Evolutionary conservation across 768 basidiomycete genomes (phyloP), one percentile per base, ranked within the genome.

Genomic region (Boletus insuetus): DNA sequence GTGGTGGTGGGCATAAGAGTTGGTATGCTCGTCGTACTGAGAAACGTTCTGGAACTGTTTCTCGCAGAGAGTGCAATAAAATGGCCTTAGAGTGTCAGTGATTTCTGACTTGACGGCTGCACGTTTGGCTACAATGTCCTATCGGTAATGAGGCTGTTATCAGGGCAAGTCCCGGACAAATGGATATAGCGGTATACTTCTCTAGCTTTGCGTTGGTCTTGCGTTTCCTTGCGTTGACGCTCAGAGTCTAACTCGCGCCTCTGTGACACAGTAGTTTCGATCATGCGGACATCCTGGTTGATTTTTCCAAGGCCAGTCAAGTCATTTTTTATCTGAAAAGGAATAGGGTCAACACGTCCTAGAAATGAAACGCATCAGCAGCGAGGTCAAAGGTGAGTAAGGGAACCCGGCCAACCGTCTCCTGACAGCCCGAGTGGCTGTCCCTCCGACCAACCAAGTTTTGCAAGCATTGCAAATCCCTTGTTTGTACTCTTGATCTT

Each of bases 11-110:
- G 89, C 88, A 60, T 91, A 92, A 8, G 91, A 91, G 64, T 92
- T 93, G 51, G 88, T 89, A 70, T 94, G 91, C 64, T 93, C 91
- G 59, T 93, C 91, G 62, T 89, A 94, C 64, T 91, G 91, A 0
- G 89, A 84, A 19, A 93, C 88, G 46, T 80, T 93, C 68, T 85
- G 81, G 74, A 92, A 93, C 68, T 94, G 91, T 68, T 92, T 92
- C 58, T 91, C 89, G 74, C 91, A 94, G 19, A 91, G 78, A 24
- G 77, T 72, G 68, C 91, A 94, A 66, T 91, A 92, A 71, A 93
- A 93, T 10, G 88, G 78, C 32, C 79, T 79, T 45, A 93, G 77
- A 6, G 84, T 84, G 46, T 78, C 77, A 2, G 80, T 81, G 31
- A 94, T 82, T 67, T 93, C 88, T 26, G 77, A 78, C 61, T 83